Evolutionary conservation across 345 rosid genomes (phyloP).

Genomic region (Adansonia digitata): DNA sequence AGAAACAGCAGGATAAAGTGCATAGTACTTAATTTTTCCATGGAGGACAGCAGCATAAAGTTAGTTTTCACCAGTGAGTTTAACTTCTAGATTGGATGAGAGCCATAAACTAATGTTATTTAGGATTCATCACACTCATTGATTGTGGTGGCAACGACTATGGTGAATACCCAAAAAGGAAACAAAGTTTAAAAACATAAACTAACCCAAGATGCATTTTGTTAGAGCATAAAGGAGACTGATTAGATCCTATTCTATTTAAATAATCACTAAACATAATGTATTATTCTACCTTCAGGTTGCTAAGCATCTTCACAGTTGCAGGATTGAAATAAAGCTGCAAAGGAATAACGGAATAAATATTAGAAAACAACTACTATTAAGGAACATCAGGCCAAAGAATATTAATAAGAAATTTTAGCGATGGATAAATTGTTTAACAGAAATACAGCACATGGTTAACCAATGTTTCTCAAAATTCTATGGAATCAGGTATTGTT

Average conservation of each 20-base stretch:
- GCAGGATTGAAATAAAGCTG: constrained; percentile 59
- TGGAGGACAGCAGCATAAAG: neutral
- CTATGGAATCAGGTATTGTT: neutral
- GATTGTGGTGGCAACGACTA: neutral
- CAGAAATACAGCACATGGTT: neutral
- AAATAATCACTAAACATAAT: neutral
- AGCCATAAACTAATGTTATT: neutral
- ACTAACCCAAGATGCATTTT: neutral
- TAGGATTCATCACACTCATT: neutral
- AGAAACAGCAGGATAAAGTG: neutral
- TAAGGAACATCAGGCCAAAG: neutral
- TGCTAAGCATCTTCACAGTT: constrained; percentile 60
- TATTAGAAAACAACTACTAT: neutral
- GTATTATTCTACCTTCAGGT: constrained; percentile 37
- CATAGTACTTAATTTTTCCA: neutral
- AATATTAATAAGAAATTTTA: neutral
- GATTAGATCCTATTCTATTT: neutral
- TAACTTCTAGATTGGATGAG: neutral
- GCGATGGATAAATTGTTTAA: neutral
- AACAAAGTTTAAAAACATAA: neutral
- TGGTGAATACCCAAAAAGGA: neutral
- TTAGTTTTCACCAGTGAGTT: neutral
- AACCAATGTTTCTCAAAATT: neutral
- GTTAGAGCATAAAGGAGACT: neutral
- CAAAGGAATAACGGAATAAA: constrained; percentile 7